Evolutionary conservation across 2,329 filamentous ascomycete species (phyloP).

Genomic region (Salinomyces thailandicus): DNA sequence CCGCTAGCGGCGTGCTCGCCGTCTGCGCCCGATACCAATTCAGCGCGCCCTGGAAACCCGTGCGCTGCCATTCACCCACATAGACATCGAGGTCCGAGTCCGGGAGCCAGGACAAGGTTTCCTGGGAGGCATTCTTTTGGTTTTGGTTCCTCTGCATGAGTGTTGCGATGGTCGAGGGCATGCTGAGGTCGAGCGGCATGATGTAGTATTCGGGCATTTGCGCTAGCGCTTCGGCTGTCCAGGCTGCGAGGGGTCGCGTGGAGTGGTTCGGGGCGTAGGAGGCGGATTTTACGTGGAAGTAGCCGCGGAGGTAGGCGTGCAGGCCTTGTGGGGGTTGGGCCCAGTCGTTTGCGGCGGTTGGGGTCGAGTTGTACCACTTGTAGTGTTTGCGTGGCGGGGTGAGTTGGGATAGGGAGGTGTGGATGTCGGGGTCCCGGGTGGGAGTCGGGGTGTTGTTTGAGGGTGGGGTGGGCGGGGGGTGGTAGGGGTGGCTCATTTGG

Average conservation of each 20-base stretch:
- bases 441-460: conserved; percentile 20
- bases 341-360: conserved; percentile 40
- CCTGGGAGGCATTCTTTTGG: conserved; percentile 35
- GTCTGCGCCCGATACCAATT: conserved; percentile 59
- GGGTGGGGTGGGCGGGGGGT: conserved; percentile 40
- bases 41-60: conserved; percentile 54
- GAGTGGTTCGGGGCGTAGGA: conserved; percentile 45
- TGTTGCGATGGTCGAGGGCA: conserved; percentile 47
- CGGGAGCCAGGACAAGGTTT: conserved; percentile 45
- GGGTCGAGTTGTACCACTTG: conserved; percentile 54
- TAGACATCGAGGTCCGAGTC: conserved; percentile 51
- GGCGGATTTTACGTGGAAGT: conserved; percentile 58
- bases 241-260: conserved; percentile 44
- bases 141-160: conserved; percentile 41
- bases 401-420: conserved; percentile 44
- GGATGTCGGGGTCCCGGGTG: conserved; percentile 36
- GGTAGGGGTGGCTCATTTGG: conserved; percentile 57
- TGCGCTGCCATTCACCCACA: conserved; percentile 49
- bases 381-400: conserved; percentile 56
- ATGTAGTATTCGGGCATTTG: conserved; percentile 59
- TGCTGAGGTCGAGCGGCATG: conserved; percentile 48
- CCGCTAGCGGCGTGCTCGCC: conserved; percentile 30
- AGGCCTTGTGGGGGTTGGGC: conserved; percentile 42
- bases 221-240: conserved; percentile 47
- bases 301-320: conserved; percentile 52